A percentile compares a stretch with the other conserved stretches of the same genome.
Conservation (phyloP, 2,329 filamentous ascomycete species). For the Thelonectria olida region DNA sequence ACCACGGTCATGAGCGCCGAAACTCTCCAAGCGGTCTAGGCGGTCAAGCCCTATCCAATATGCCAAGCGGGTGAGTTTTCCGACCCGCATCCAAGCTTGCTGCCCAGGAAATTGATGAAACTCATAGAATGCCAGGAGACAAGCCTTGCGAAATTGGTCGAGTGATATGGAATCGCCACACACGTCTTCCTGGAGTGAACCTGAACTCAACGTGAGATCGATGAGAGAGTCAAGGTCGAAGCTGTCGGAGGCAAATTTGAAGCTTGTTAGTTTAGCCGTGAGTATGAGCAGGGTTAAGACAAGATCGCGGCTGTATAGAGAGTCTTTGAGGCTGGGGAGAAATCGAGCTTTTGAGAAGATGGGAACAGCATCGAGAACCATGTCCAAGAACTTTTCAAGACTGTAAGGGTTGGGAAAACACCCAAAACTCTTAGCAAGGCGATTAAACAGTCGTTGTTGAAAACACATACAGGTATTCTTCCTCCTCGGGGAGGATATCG, state of each 20-base stretch:
- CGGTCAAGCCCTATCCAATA: neutral
- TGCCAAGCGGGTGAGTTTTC: neutral
- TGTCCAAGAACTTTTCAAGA: neutral
- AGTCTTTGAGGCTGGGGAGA: neutral
- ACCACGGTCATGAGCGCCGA: too few relatives aligned
- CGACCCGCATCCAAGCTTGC: conserved; percentile 1
- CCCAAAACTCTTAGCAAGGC: neutral
- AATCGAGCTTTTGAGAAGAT: neutral
- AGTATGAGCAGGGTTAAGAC: neutral
- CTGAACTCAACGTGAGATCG: neutral
- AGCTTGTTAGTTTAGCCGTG: neutral
- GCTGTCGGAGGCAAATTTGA: neutral
- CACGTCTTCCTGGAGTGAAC: neutral
- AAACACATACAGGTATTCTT: neutral
- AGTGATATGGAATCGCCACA: neutral
- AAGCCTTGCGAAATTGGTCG: neutral
- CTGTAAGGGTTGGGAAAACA: neutral
- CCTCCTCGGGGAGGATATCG: neutral
- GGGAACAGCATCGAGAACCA: neutral
- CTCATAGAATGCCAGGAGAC: neutral
- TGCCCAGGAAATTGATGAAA: neutral
- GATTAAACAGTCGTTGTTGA: neutral
- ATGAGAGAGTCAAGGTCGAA: neutral
- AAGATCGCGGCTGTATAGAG: neutral
- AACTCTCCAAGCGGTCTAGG: neutral